phyloP scores from a whole-genome alignment of 2,329 filamentous ascomycete genomes.

The Hymenoscyphus fructigenus region DNA sequence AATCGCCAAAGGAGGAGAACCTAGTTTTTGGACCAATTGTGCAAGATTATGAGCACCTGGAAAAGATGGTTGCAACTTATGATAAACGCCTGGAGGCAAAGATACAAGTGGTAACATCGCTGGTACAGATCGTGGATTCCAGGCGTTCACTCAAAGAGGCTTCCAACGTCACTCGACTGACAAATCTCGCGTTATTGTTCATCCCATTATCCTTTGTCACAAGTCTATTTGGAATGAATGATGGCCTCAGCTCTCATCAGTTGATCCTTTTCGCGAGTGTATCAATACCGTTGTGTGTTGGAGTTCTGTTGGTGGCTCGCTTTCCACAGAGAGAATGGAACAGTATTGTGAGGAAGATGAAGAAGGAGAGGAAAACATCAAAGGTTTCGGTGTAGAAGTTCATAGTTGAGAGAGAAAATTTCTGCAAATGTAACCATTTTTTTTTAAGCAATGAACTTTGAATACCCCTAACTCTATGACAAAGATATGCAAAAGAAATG shows the following conservation, averaged over 20 bases:
- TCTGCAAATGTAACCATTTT: too few relatives aligned
- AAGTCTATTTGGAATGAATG: constrained; percentile 12
- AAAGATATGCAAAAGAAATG: too few relatives aligned
- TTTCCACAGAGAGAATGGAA: not conserved
- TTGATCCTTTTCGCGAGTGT: not conserved
- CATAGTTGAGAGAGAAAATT: too few relatives aligned
- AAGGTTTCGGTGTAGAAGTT: not conserved
- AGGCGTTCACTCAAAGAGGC: constrained; percentile 14
- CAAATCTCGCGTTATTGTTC: constrained; percentile 13
- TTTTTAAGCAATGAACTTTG: too few relatives aligned
- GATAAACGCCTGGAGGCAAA: constrained; percentile 11
- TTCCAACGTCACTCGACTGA: constrained; percentile 17
- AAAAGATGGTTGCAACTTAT: constrained; percentile 7
- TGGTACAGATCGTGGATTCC: constrained; percentile 17
- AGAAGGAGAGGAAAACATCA: not conserved
- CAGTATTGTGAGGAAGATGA: not conserved
- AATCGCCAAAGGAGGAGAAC: not conserved
- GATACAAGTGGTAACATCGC: constrained; percentile 15
- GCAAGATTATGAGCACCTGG: constrained; percentile 15
- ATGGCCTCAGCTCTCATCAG: not conserved
- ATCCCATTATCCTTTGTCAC: constrained; percentile 15
- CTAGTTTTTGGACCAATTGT: constrained; percentile 1
- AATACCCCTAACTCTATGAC: too few relatives aligned
- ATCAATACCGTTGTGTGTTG: not conserved
- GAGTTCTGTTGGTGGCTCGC: not conserved